These are phyloP conservation scores for Vigna nakashimae DNA, from an alignment of 306 rosid genomes.

Conservation along the genomic window DNA sequence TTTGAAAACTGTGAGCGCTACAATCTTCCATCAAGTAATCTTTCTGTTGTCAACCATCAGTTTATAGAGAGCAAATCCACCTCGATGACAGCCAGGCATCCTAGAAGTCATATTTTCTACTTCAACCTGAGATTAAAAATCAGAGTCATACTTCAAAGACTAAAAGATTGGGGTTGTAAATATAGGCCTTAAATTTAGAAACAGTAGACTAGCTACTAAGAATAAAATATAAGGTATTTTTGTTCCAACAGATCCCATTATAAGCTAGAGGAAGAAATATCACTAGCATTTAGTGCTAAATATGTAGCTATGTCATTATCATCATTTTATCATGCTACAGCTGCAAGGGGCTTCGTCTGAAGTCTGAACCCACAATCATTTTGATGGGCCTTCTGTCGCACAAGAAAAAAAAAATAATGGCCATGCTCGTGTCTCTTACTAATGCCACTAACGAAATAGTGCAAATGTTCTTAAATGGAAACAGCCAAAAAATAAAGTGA, in stretches of 20 bases:
- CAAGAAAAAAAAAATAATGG: neutral
- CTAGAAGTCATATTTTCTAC: conserved; percentile 70
- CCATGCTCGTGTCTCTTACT: conserved; percentile 7
- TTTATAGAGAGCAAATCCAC: conserved; percentile 83
- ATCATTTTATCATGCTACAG: conserved; percentile 15
- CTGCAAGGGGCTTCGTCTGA: neutral
- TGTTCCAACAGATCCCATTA: neutral
- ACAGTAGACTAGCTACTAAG: conserved; percentile 7
- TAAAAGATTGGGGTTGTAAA: neutral
- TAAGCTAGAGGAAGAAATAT: conserved; percentile 1
- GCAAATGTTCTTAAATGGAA: conserved; percentile 26
- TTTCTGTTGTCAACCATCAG: conserved; percentile 68
- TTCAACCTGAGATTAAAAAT: conserved; percentile 65
- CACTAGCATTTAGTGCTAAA: neutral
- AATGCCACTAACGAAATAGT: conserved; percentile 8
- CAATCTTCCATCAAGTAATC: conserved; percentile 50
- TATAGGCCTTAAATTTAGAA: conserved; percentile 12
- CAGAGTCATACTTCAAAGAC: conserved; percentile 37
- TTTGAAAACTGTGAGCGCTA: conserved; percentile 18
- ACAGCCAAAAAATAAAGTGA: neutral
- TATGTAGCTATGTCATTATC: conserved; percentile 6
- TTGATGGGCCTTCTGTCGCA: conserved; percentile 4
- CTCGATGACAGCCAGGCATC: conserved; percentile 98
- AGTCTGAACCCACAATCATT: conserved; percentile 21
- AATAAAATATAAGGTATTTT: neutral